A percentile compares a stretch with the other conserved stretches of the same genome.
phyloP scores from a whole-genome alignment of 306 rosid genomes.

The Acmispon strigosus region DNA sequence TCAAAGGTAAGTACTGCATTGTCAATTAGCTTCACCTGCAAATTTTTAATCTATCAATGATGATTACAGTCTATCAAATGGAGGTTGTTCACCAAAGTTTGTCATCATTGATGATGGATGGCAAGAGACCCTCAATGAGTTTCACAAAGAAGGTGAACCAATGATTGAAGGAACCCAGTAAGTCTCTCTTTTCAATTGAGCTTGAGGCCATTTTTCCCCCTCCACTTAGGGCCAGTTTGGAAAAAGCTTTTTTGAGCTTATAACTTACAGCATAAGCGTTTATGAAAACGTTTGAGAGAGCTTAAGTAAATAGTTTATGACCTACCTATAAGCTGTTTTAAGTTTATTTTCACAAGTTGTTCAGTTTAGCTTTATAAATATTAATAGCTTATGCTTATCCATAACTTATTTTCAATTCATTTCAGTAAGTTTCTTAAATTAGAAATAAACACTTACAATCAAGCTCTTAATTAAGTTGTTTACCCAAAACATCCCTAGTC shows the following conservation, averaged over 20 bases:
- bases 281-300: no score
- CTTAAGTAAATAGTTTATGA: no score
- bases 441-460: no score
- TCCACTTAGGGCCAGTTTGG: background rate
- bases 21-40: background rate
- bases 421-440: no score
- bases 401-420: no score
- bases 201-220: background rate
- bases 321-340: no score
- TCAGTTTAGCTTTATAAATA: no score
- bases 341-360: no score
- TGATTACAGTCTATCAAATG: slow-evolving; percentile 36
- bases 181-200: slow-evolving; percentile 16
- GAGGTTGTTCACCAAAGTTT: slow-evolving; percentile 59
- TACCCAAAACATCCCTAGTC: background rate
- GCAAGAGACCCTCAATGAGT: slow-evolving; percentile 50
- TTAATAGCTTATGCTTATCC: no score
- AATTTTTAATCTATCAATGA: background rate
- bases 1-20: slow-evolving; percentile 28
- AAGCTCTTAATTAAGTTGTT: no score
- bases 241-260: no score
- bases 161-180: slow-evolving; percentile 49
- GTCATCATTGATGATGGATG: slow-evolving; percentile 74
- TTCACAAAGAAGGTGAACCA: slow-evolving; percentile 48
- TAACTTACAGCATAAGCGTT: no score